Conservation (phyloP, 2,329 filamentous ascomycete genomes). For the Fusarium lateritium region DNA sequence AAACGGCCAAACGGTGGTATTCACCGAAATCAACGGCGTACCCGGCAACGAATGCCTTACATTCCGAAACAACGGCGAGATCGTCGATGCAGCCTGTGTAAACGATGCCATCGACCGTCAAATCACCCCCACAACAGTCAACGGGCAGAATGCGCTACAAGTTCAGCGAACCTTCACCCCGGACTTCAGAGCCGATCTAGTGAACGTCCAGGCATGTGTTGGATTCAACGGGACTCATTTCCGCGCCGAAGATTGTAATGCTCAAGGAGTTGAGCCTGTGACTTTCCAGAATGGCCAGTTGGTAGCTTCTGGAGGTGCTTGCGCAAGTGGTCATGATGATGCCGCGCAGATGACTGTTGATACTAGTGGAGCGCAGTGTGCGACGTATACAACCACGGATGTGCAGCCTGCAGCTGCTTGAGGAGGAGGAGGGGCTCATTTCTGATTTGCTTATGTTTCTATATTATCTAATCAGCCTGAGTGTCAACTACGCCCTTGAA, state of each 20-base stretch:
- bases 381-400: slow-evolving; percentile 24
- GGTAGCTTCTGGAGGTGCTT: slow-evolving; percentile 25
- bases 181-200: slow-evolving; percentile 33
- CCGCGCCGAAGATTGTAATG: slow-evolving; percentile 34
- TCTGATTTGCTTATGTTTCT: too few relatives aligned
- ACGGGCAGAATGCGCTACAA: slow-evolving; percentile 22
- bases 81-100: slow-evolving; percentile 38
- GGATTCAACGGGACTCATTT: slow-evolving; percentile 39
- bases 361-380: slow-evolving; percentile 11
- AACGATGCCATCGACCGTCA: slow-evolving; percentile 32
- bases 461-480: too few relatives aligned
- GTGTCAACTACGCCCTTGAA: too few relatives aligned
- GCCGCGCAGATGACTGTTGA: slow-evolving; percentile 32
- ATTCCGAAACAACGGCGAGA: slow-evolving; percentile 39
- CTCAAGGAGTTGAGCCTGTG: slow-evolving; percentile 20
- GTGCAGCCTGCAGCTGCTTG: slow-evolving; percentile 19
- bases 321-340: slow-evolving; percentile 28
- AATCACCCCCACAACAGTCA: slow-evolving; percentile 25
- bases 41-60: slow-evolving; percentile 39
- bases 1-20: slow-evolving; percentile 31
- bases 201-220: slow-evolving; percentile 30
- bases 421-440: not conserved
- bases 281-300: slow-evolving; percentile 31
- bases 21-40: slow-evolving; percentile 30
- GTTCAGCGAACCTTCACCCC: slow-evolving; percentile 38